Conservation (phyloP, 441 rosid species). For the Flueggea neowawraea region DNA sequence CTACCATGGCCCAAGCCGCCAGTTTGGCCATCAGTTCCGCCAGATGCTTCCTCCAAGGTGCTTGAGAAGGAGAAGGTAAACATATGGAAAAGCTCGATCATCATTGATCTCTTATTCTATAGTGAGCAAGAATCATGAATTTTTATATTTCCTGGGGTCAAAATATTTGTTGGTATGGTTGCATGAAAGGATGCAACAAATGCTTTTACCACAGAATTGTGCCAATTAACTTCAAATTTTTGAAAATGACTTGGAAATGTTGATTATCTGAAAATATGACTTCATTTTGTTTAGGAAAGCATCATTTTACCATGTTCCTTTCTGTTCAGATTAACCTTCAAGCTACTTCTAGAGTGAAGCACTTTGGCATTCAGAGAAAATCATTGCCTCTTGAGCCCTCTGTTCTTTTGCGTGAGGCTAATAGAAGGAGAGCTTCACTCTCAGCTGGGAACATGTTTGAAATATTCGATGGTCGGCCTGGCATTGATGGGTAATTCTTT, state of each 20-base stretch:
- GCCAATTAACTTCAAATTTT: too few relatives aligned
- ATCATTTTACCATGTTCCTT: slow-evolving; percentile 7
- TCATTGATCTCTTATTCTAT: too few relatives aligned
- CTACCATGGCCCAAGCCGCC: slow-evolving; percentile 98
- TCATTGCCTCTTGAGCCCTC: slow-evolving; percentile 98
- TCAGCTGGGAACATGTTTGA: slow-evolving; percentile 94
- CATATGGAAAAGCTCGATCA: background rate
- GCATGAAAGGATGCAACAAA: too few relatives aligned
- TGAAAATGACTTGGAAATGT: too few relatives aligned
- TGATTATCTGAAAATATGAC: background rate
- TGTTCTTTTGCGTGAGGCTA: slow-evolving; percentile 93
- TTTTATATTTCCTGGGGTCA: too few relatives aligned
- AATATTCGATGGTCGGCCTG: slow-evolving; percentile 62
- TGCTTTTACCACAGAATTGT: too few relatives aligned
- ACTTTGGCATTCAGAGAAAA: slow-evolving; percentile 88
- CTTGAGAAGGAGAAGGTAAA: slow-evolving; percentile 96
- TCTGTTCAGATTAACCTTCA: slow-evolving; percentile 73
- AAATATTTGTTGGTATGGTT: too few relatives aligned
- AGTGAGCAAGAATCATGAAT: too few relatives aligned
- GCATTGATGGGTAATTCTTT: slow-evolving; percentile 75
- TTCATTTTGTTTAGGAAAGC: background rate
- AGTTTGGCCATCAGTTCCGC: slow-evolving; percentile 94
- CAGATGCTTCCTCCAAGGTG: slow-evolving; percentile 80
- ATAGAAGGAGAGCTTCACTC: slow-evolving; percentile 95
- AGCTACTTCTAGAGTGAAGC: slow-evolving; percentile 65